Base-by-base conservation (phyloP, 139 green algal species). In the Coccomyxa sp. region DNA sequence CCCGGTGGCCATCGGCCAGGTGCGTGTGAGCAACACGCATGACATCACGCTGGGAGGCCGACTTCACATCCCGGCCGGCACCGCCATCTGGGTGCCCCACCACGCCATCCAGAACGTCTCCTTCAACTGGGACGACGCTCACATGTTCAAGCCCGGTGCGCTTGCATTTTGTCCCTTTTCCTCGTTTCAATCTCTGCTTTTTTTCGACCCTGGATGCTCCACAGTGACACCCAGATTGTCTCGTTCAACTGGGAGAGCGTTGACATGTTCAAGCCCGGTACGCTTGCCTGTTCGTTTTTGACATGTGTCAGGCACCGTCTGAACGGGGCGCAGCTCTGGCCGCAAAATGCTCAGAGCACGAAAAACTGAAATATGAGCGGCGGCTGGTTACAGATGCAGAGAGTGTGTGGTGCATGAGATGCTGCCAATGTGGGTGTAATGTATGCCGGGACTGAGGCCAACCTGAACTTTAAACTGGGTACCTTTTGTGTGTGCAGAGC, bases 1-100 rank as follows among this genome's bases (percentile, higher is more conserved):
- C 0, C 79, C 84, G 27, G 71, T 82, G 80, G 78, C 32, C 13
- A 38, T 80, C 25, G 83, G 86, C 25, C 82, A 82, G 18, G 80
- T 67, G 13, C 67, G 84, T 4, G 23, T n/a, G 14, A 79, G 66
- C 67, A 38, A 79, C 67, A 78, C 80, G 21, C 30, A 76, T 76
- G 83, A 79, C 80, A 23, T 81, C 21, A 45, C 57, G 51, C 77
- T 81, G 77, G 77, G 21, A 0, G 77, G 51, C 1, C 45, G 84
- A 17, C 67, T 87, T 75, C 67, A 63, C 77, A 84, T 89, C 28
- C 86, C 86, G 10, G 31, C 28, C 4, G 85, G 85, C 59, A 76
- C 77, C 58, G 25, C 78, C 66, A 16, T 87, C 32, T 87, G 83
- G 83, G 68, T 87, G 25, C 79, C 79, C 13, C 67, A 75, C 32